Evolutionary conservation across 495 filamentous ascomycete species (phyloP), one percentile per base, ranked within the genome.

Genomic region (Aspergillus heteromorphus): DNA sequence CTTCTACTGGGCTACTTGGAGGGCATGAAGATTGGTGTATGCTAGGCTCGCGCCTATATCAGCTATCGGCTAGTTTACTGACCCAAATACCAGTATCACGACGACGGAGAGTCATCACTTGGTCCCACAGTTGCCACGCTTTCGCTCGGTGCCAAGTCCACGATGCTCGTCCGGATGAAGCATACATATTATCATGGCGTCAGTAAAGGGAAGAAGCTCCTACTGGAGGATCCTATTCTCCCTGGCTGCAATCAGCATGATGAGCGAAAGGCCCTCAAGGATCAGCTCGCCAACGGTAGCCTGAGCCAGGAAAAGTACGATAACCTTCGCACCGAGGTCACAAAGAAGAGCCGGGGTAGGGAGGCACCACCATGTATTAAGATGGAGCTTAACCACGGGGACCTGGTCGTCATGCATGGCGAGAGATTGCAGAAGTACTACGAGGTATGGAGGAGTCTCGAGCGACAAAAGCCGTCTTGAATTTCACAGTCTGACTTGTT

Each of bases 381-480:
- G n/a, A 61, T 73, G 45, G 59, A 68, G 1, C 75, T 95, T 27
- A 65, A 79, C 27, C 91, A 95, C 64, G 91, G 91, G 0, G 90
- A 95, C 62, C 75, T 92, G 42, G 77, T 95, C 21, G 77, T 95
- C 2, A 95, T 95, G 91, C 81, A 89, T 61, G 91, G 90, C 0
- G 71, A 71, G 0, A 62, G 73, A 1, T 81, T 95, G 25, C 91
- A 95, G 61, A 79, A 80, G 56, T 76, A 79, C 27, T 92, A 84
- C 55, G 88, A 91, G 67, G 87, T 86, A 63, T 4, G 48, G 77
- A n/a, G n/a, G n/a, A n/a, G n/a, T 14, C 17, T 14, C 5, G n/a
- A n/a, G n/a, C 1, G 11, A 38, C n/a, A n/a, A n/a, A n/a, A 13
- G 34, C 31, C 11, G 31, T n/a, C n/a, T 36, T 27, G 19, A 42